These are phyloP conservation scores for Phytophthora agathidicida DNA, from an alignment of 352 stramenopile genomes.

Conservation along the genomic window DNA sequence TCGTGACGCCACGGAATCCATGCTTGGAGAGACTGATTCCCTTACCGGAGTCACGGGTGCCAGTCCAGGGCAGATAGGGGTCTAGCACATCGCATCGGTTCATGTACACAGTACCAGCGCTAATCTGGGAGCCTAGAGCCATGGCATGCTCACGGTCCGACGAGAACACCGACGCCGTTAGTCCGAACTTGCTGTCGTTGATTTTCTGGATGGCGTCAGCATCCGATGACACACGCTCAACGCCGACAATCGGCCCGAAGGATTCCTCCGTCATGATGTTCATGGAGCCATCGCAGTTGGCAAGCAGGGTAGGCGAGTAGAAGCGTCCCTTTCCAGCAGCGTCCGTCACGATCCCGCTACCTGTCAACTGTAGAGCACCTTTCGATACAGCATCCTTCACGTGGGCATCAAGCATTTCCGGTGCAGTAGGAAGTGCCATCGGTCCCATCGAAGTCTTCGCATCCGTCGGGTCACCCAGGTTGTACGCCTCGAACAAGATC, in stretches of 20 bases:
- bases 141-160: conserved; percentile 61
- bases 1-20: conserved; percentile 78
- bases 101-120: conserved; percentile 83
- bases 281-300: conserved; percentile 71
- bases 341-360: conserved; percentile 50
- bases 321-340: conserved; percentile 67
- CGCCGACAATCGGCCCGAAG: conserved; percentile 82
- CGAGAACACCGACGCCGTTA: conserved; percentile 82
- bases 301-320: conserved; percentile 80
- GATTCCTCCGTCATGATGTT: conserved; percentile 84
- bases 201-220: conserved; percentile 78
- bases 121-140: conserved; percentile 60
- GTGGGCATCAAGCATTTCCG: conserved; percentile 53
- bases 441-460: conserved; percentile 68
- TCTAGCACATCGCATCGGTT: conserved; percentile 87
- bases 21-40: conserved; percentile 84
- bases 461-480: conserved; percentile 67
- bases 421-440: conserved; percentile 64
- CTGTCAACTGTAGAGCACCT: conserved; percentile 61
- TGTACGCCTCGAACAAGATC: conserved; percentile 70
- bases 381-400: conserved; percentile 80
- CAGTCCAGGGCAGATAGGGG: conserved; percentile 84
- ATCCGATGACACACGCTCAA: conserved; percentile 75
- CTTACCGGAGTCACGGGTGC: conserved; percentile 80
- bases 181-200: conserved; percentile 82